Evolutionary conservation across 768 basidiomycete species (phyloP).

Genomic region (Leccinum pellstonianum): DNA sequence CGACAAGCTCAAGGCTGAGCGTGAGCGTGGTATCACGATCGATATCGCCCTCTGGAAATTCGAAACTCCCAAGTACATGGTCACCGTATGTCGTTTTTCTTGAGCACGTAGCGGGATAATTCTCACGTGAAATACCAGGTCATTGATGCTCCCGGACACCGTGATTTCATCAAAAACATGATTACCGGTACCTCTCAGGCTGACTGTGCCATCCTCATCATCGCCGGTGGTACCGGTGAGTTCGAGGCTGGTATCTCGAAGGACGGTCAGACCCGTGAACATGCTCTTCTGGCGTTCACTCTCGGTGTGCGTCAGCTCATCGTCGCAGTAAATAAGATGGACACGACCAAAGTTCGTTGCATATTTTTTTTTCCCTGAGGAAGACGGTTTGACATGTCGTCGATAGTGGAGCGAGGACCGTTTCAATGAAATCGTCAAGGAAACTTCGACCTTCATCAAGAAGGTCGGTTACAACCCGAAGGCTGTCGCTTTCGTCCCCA

Average conservation of each 20-base stretch:
- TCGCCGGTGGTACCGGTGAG: conserved; percentile 98
- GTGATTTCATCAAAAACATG: conserved; percentile 99
- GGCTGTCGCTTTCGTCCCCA: conserved; percentile 96
- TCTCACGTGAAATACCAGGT: conserved; percentile 51
- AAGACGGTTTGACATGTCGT: conserved; percentile 2
- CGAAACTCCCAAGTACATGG: conserved; percentile 97
- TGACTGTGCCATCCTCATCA: conserved; percentile 99
- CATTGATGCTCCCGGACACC: conserved; percentile 99
- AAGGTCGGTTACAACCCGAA: conserved; percentile 99
- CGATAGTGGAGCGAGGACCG: conserved; percentile 96
- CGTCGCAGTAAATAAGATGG: conserved; percentile 99
- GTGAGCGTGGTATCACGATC: conserved; percentile 99
- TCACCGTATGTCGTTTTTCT: conserved; percentile 61
- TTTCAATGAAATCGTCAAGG: conserved; percentile 99
- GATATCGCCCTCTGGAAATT: conserved; percentile 99
- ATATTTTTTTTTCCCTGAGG: not conserved
- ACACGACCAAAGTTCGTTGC: conserved; percentile 84
- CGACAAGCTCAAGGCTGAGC: conserved; percentile 99
- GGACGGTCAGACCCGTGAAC: conserved; percentile 99
- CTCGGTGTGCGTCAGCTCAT: conserved; percentile 99
- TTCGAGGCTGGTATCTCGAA: conserved; percentile 99
- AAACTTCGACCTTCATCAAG: conserved; percentile 97
- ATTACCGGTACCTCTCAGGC: conserved; percentile 99
- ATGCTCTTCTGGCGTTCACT: conserved; percentile 99
- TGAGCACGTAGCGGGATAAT: not conserved